Evolutionary conservation across 331 rosid genomes (phyloP).

Genomic region (Dryas integrifolia): DNA sequence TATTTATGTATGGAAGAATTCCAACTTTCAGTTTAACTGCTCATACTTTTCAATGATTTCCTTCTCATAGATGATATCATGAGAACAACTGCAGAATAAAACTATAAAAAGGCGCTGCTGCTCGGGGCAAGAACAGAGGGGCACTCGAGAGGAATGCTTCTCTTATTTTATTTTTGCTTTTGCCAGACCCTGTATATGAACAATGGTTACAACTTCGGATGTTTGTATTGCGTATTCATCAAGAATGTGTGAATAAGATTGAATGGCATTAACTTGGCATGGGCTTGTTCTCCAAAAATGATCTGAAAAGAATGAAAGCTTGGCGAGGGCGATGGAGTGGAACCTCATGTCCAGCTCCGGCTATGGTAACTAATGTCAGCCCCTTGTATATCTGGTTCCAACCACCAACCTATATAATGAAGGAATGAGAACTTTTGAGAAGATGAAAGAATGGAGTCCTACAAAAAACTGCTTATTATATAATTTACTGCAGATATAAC

Average conservation of each 20-base stretch:
- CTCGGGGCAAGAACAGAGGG: constrained; percentile 28
- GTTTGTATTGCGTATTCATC: constrained; percentile 33
- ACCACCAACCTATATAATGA: constrained; percentile 72
- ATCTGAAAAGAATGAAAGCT: constrained; percentile 75
- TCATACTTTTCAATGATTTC: neutral
- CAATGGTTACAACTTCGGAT: constrained; percentile 7
- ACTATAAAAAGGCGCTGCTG: constrained; percentile 9
- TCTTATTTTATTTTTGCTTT: constrained; percentile 37
- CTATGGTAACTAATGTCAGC: constrained; percentile 72
- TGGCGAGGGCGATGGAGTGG: constrained; percentile 86
- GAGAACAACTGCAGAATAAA: constrained; percentile 10
- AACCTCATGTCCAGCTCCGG: constrained; percentile 96
- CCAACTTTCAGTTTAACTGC: constrained; percentile 1
- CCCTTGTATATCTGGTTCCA: constrained; percentile 90
- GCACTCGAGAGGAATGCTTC: constrained; percentile 66
- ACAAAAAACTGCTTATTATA: neutral
- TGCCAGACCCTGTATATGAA: constrained; percentile 30
- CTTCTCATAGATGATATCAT: neutral
- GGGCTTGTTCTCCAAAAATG: constrained; percentile 78
- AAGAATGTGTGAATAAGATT: constrained; percentile 31
- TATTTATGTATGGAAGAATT: constrained; percentile 26
- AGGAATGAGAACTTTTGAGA: constrained; percentile 20
- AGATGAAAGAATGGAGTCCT: constrained; percentile 8
- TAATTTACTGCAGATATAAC: neutral
- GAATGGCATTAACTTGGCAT: constrained; percentile 47